phyloP scores from a whole-genome alignment of 768 basidiomycete genomes.

The Dentipellis fragilis region DNA sequence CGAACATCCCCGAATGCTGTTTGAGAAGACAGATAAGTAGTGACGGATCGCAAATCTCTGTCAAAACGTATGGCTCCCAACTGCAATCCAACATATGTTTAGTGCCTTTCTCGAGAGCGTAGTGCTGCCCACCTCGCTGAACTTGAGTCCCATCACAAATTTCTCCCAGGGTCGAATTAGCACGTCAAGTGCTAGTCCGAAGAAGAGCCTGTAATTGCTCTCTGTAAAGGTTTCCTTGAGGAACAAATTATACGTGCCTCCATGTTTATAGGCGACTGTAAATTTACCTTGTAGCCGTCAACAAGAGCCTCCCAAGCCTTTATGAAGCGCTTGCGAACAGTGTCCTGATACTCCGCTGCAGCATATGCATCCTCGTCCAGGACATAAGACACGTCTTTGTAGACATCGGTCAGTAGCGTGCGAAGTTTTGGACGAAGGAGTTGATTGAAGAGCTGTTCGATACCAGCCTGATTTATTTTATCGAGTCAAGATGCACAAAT shows the following conservation, averaged over 20 bases:
- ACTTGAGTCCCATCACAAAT: constrained; percentile 66
- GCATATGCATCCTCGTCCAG: constrained; percentile 85
- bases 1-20: constrained; percentile 83
- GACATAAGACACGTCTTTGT: constrained; percentile 82
- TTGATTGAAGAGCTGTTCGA: constrained; percentile 95
- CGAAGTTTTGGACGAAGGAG: constrained; percentile 81
- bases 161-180: constrained; percentile 96
- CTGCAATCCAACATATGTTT: constrained; percentile 29
- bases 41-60: constrained; percentile 78
- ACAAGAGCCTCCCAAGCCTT: constrained; percentile 80
- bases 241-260: neutral
- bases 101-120: neutral
- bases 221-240: constrained; percentile 79
- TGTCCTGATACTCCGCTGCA: constrained; percentile 74
- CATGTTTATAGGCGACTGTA: neutral
- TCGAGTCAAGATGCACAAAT: no score
- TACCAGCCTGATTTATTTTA: constrained; percentile 43
- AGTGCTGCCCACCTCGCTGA: constrained; percentile 64
- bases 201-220: constrained; percentile 78
- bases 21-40: constrained; percentile 77
- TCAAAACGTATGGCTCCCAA: constrained; percentile 95
- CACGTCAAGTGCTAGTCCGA: constrained; percentile 75
- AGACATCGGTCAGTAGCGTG: constrained; percentile 75
- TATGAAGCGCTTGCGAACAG: constrained; percentile 83
- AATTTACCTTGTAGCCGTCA: constrained; percentile 73